phyloP scores from a whole-genome alignment of 805 yeast genomes.

The Pichia paraexigua region DNA sequence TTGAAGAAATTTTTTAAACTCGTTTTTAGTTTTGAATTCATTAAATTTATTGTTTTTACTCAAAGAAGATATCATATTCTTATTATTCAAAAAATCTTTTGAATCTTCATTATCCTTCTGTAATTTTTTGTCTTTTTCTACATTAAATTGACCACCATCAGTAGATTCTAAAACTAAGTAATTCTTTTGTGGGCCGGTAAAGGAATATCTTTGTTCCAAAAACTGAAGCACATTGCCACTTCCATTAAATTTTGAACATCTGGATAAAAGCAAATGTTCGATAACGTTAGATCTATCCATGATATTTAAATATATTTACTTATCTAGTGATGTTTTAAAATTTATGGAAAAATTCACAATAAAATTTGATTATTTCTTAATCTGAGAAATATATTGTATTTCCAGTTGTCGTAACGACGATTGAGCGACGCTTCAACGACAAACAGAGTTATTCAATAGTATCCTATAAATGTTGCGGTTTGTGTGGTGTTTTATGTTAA shows the following conservation, averaged over 20 bases:
- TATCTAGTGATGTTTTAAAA: neutral
- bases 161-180: slow-evolving; percentile 35
- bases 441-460: too few species aligned
- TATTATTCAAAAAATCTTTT: neutral
- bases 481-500: too few species aligned
- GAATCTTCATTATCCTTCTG: slow-evolving; percentile 9
- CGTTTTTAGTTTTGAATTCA: slow-evolving; percentile 28
- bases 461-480: too few species aligned
- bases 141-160: slow-evolving; percentile 21
- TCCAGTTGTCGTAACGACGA: too few species aligned
- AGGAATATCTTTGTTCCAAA: slow-evolving; percentile 38
- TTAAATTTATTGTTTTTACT: slow-evolving; percentile 17
- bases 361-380: too few species aligned
- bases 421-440: too few species aligned
- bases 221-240: slow-evolving; percentile 32
- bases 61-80: neutral
- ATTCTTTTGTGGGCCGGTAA: slow-evolving; percentile 40
- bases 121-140: slow-evolving; percentile 11
- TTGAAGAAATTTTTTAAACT: slow-evolving; percentile 36
- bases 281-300: slow-evolving; percentile 39
- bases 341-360: neutral
- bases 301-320: neutral
- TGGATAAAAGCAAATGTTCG: slow-evolving; percentile 38
- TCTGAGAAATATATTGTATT: too few species aligned
- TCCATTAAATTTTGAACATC: slow-evolving; percentile 33